A percentile compares a stretch with the other conserved stretches of the same genome.
phyloP scores from a whole-genome alignment of 2,329 filamentous ascomycete species.

The Pseudocercospora fijiensis region DNA sequence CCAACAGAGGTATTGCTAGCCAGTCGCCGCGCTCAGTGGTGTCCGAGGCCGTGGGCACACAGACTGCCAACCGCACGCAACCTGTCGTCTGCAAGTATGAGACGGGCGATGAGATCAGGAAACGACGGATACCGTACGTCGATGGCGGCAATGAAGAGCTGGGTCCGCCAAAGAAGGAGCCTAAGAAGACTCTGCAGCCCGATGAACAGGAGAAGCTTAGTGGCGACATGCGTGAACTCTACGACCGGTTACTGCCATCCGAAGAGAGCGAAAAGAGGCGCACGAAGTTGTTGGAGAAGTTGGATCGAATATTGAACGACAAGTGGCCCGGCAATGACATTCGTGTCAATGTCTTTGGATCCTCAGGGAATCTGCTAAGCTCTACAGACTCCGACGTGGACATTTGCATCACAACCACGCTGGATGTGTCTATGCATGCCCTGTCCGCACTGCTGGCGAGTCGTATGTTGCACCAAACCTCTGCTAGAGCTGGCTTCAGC shows the following conservation, averaged over 20 bases:
- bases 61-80: constrained; percentile 12
- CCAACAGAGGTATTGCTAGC: constrained; percentile 67
- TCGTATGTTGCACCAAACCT: constrained; percentile 58
- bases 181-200: constrained; percentile 68
- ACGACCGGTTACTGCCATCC: constrained; percentile 79
- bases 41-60: constrained; percentile 73
- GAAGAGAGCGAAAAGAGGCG: constrained; percentile 74
- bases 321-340: constrained; percentile 92
- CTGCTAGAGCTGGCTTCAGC: constrained; percentile 8
- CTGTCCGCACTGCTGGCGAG: constrained; percentile 82
- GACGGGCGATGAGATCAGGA: constrained; percentile 75
- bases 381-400: constrained; percentile 98
- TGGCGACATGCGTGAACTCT: constrained; percentile 80
- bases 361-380: constrained; percentile 90
- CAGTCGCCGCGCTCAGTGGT: constrained; percentile 88
- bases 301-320: constrained; percentile 82
- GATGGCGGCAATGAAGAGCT: constrained; percentile 78
- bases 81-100: constrained; percentile 77
- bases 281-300: constrained; percentile 74
- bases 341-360: constrained; percentile 92
- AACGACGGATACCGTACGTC: constrained; percentile 81
- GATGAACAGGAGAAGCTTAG: constrained; percentile 74
- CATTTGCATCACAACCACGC: constrained; percentile 95
- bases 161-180: constrained; percentile 65
- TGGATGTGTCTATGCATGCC: constrained; percentile 84